Conservation (phyloP, 1,284 basidiomycete genomes). For the Moesziomyces aphidis region DNA sequence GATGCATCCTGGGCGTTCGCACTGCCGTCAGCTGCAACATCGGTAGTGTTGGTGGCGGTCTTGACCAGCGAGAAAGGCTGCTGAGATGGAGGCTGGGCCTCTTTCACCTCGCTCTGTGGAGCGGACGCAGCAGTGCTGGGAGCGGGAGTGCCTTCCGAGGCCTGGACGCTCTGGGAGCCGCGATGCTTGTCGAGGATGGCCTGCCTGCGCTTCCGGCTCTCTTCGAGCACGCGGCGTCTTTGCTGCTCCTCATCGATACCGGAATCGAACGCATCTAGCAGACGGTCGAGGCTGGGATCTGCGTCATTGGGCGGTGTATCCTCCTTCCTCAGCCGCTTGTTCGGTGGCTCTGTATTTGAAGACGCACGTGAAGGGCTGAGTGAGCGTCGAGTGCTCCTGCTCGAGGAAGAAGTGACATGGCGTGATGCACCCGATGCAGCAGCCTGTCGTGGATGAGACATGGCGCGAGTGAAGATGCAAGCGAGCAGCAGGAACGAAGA, state of each 20-base stretch:
- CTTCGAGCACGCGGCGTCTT: constrained; percentile 34
- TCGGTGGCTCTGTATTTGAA: constrained; percentile 9
- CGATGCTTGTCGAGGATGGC: constrained; percentile 44
- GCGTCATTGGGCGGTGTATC: neutral
- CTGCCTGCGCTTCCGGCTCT: constrained; percentile 50
- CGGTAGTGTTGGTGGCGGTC: neutral
- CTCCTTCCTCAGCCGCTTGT: constrained; percentile 16
- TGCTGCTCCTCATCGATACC: constrained; percentile 33
- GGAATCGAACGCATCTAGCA: constrained; percentile 30
- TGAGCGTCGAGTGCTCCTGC: constrained; percentile 5
- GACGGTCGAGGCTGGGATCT: constrained; percentile 11
- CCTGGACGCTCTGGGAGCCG: constrained; percentile 4
- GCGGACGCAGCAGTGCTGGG: neutral
- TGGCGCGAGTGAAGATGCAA: neutral
- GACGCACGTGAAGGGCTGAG: neutral
- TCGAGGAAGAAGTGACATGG: neutral
- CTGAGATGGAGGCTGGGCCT: neutral
- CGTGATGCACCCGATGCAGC: constrained; percentile 7
- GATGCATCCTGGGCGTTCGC: constrained; percentile 10
- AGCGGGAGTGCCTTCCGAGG: neutral
- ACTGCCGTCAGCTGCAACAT: neutral
- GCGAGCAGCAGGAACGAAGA: neutral
- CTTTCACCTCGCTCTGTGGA: neutral
- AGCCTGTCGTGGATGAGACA: constrained; percentile 22
- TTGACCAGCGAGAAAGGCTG: constrained; percentile 21